These are phyloP conservation scores for Sodiomyces alkalinus DNA, from an alignment of 2,329 filamentous ascomycete genomes.

Conservation along the genomic window DNA sequence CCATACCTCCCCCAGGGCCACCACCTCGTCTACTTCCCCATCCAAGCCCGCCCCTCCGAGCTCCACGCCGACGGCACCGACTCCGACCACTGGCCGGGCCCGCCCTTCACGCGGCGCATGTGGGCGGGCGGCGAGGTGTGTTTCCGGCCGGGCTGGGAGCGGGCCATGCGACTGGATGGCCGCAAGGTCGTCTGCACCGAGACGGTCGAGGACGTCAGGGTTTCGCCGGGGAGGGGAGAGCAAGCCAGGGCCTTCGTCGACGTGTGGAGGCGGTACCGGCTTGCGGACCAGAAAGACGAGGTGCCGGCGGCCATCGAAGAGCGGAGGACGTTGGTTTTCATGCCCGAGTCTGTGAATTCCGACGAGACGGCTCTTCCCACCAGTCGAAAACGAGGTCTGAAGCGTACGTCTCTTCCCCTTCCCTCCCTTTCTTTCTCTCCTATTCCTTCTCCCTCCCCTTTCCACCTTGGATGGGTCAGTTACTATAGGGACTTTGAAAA, in stretches of 20 bases:
- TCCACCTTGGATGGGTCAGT: neutral
- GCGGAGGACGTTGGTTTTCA: constrained; percentile 35
- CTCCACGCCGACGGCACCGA: constrained; percentile 80
- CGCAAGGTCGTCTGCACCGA: constrained; percentile 28
- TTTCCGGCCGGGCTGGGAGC: constrained; percentile 25
- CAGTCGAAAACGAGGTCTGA: constrained; percentile 7
- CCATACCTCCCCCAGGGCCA: constrained; percentile 57
- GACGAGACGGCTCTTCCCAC: constrained; percentile 6
- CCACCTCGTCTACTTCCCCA: constrained; percentile 80
- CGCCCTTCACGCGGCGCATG: constrained; percentile 59
- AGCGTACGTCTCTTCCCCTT: constrained; percentile 10
- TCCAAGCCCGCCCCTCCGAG: constrained; percentile 41
- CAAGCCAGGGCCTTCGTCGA: constrained; percentile 34
- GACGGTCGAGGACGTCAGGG: constrained; percentile 21
- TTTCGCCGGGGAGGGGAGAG: constrained; percentile 16
- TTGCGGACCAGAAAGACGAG: constrained; percentile 8
- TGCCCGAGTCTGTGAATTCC: constrained; percentile 17
- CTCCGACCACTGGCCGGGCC: constrained; percentile 57
- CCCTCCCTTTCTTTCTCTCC: neutral
- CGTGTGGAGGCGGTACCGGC: constrained; percentile 29
- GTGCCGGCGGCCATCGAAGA: constrained; percentile 23
- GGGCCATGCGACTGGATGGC: constrained; percentile 21
- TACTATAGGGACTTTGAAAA: neutral
- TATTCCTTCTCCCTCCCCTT: constrained; percentile 1
- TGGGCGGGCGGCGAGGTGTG: constrained; percentile 72